phyloP scores from a whole-genome alignment of 805 yeast genomes.

The Torulaspora microellipsoides region DNA sequence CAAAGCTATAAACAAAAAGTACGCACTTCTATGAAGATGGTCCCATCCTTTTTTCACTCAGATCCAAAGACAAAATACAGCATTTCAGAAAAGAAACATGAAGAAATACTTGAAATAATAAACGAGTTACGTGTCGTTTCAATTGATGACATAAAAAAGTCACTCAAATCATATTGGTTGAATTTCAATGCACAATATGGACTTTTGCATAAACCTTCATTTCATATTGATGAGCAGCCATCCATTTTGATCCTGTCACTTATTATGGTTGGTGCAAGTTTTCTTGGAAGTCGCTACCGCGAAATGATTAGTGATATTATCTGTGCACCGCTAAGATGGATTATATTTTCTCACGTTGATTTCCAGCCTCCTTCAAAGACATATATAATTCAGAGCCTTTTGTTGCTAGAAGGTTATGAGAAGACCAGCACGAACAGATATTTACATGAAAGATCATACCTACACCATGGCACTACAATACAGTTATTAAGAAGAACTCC shows the following conservation, averaged over 20 bases:
- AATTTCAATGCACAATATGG: slow-evolving; percentile 54
- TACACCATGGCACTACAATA: slow-evolving; percentile 83
- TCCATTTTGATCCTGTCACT: slow-evolving; percentile 51
- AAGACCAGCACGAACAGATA: slow-evolving; percentile 63
- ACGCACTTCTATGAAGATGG: slow-evolving; percentile 14
- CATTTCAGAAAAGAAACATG: slow-evolving; percentile 14
- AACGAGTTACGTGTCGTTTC: slow-evolving; percentile 22
- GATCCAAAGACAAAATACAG: slow-evolving; percentile 21
- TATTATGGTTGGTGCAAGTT: slow-evolving; percentile 53
- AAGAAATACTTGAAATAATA: slow-evolving; percentile 11
- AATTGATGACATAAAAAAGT: slow-evolving; percentile 13
- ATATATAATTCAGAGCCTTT: slow-evolving; percentile 71
- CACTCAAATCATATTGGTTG: slow-evolving; percentile 44
- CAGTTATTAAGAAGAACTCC: slow-evolving; percentile 75
- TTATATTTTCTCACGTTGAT: slow-evolving; percentile 63
- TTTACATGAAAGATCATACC: slow-evolving; percentile 75
- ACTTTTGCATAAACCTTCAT: slow-evolving; percentile 44
- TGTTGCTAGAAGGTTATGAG: slow-evolving; percentile 74
- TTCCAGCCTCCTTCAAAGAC: slow-evolving; percentile 72
- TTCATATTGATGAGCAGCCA: slow-evolving; percentile 46
- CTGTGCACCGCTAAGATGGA: slow-evolving; percentile 55
- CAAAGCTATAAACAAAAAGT: slow-evolving; percentile 12
- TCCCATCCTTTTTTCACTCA: slow-evolving; percentile 21
- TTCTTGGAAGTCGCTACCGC: slow-evolving; percentile 30
- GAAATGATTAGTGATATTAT: slow-evolving; percentile 32